Percentiles rank a stretch among this genome's conserved stretches.
Conservation (phyloP, 2,329 filamentous ascomycete species). For the Rhynchosporium secalis region DNA sequence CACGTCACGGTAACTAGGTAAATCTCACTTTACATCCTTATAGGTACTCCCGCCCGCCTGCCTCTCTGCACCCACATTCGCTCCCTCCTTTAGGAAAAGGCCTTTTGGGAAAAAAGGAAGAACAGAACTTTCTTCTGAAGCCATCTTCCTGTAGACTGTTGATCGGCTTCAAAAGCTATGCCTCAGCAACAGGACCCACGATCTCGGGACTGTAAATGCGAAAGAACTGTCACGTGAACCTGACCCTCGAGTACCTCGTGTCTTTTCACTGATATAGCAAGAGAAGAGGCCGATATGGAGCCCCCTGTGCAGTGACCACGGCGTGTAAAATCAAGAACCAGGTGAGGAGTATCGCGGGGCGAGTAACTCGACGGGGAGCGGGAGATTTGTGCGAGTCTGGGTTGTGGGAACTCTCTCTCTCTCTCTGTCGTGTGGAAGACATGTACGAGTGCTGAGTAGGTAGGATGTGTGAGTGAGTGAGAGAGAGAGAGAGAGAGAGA, state of each 20-base stretch:
- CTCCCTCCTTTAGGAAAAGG: too few species aligned
- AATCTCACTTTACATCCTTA: too few species aligned
- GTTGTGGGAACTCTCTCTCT: slow-evolving; percentile 1
- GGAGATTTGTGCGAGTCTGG: slow-evolving; percentile 4
- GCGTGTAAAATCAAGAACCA: slow-evolving; percentile 30
- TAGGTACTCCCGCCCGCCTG: too few species aligned
- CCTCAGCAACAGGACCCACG: slow-evolving; percentile 25
- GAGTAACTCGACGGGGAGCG: slow-evolving; percentile 4
- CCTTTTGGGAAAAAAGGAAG: too few species aligned
- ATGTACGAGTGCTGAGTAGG: too few species aligned
- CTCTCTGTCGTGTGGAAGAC: too few species aligned
- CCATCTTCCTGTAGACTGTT: neutral
- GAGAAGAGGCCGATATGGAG: slow-evolving; percentile 19
- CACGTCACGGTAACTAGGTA: too few species aligned
- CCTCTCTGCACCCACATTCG: too few species aligned
- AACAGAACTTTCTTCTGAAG: too few species aligned
- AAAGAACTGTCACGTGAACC: slow-evolving; percentile 32
- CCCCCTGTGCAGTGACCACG: slow-evolving; percentile 24
- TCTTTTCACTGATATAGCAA: slow-evolving; percentile 15
- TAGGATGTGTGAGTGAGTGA: too few species aligned
- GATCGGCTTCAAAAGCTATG: neutral
- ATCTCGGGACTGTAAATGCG: slow-evolving; percentile 21
- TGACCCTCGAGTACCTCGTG: slow-evolving; percentile 27
- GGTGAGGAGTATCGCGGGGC: slow-evolving; percentile 20
- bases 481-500: too few species aligned